phyloP scores from a whole-genome alignment of 108 stramenopile species.

The Discostella stelligeroides region DNA sequence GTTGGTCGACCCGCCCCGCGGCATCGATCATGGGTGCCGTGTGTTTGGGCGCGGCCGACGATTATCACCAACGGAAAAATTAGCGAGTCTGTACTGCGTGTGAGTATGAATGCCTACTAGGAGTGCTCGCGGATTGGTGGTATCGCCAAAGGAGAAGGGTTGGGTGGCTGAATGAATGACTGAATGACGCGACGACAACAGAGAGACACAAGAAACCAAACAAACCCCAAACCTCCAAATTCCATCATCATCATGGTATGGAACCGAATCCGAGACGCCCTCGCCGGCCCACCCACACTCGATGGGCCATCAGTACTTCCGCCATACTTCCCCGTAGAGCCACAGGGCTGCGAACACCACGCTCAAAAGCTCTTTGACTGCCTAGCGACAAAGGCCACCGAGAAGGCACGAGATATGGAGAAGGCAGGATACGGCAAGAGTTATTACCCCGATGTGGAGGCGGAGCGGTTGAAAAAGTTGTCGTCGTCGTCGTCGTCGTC shows the following conservation, averaged over 20 bases:
- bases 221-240: neutral
- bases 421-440: constrained; percentile 74
- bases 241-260: constrained; percentile 42
- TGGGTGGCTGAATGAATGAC: no score
- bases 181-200: neutral
- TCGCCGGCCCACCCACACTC: constrained; percentile 59
- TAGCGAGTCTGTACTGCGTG: no score
- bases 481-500: no score
- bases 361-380: constrained; percentile 79
- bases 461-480: constrained; percentile 33
- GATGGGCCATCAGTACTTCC: constrained; percentile 73
- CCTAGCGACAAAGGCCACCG: constrained; percentile 75
- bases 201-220: neutral
- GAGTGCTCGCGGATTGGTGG: no score
- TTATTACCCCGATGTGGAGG: constrained; percentile 71
- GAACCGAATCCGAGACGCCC: constrained; percentile 53
- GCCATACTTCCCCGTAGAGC: constrained; percentile 86
- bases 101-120: no score
- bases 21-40: neutral
- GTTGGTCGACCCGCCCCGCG: neutral
- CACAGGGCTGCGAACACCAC: constrained; percentile 81
- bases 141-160: no score
- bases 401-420: constrained; percentile 86
- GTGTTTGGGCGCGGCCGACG: neutral
- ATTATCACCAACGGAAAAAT: neutral